Evolutionary conservation across 139 green algal species (phyloP).

Genomic region (Chlamydomonas sphaeroides): DNA sequence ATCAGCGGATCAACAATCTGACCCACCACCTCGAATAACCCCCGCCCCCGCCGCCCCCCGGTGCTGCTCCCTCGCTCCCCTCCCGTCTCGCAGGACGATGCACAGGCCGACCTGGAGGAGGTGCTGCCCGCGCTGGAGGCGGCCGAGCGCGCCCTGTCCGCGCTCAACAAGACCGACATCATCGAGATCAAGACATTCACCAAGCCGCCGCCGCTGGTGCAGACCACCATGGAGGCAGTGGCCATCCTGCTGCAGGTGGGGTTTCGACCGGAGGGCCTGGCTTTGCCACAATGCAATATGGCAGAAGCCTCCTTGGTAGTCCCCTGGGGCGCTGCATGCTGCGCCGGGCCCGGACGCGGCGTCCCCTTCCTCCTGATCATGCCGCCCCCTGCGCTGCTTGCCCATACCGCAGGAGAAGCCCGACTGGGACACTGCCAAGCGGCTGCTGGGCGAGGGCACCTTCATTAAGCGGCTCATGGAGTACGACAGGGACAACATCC

Average conservation of each 20-base stretch:
- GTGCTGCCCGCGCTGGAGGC: constrained; percentile 81
- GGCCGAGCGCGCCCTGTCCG: constrained; percentile 75
- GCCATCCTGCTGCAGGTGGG: constrained; percentile 70
- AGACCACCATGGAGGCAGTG: constrained; percentile 78
- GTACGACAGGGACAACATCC: constrained; percentile 82
- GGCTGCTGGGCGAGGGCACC: constrained; percentile 70
- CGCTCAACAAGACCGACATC: constrained; percentile 88
- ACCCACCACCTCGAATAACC: neutral
- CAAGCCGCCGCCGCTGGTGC: constrained; percentile 82
- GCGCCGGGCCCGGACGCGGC: too few relatives aligned
- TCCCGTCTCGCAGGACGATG: constrained; percentile 68
- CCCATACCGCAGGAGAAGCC: constrained; percentile 67
- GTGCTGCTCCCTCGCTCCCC: neutral
- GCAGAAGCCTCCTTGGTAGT: too few relatives aligned
- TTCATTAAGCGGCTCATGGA: constrained; percentile 80
- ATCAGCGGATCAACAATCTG: neutral
- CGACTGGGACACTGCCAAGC: constrained; percentile 88
- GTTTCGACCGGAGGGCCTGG: too few relatives aligned
- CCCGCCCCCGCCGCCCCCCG: neutral
- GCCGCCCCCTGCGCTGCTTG: too few relatives aligned
- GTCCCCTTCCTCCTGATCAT: too few relatives aligned
- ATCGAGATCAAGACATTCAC: constrained; percentile 87
- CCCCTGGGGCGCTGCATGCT: too few relatives aligned
- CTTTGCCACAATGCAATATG: too few relatives aligned
- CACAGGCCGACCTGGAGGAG: constrained; percentile 80